Percentiles rank a stretch among this genome's conserved stretches.
These are phyloP conservation scores for Aspergillus intermedius DNA, from an alignment of 2,329 filamentous ascomycete genomes.

Conservation along the genomic window DNA sequence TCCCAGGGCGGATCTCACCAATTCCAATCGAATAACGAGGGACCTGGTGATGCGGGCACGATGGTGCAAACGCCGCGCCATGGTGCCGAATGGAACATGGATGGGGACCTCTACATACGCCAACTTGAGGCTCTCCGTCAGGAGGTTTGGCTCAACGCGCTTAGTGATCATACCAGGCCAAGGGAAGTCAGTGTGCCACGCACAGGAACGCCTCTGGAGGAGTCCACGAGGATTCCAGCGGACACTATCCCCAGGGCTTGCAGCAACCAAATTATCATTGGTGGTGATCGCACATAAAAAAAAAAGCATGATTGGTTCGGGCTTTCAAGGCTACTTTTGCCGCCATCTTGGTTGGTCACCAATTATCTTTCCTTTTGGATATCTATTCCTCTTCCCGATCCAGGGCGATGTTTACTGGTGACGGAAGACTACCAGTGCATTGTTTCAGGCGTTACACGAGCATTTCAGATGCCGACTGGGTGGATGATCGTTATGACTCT, in stretches of 20 bases:
- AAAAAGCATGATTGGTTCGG: background rate
- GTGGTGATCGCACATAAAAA: conserved; percentile 34
- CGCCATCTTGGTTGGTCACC: background rate
- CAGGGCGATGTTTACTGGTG: background rate
- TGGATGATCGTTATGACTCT: conserved; percentile 22
- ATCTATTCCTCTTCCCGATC: background rate
- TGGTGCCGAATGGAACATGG: conserved; percentile 36
- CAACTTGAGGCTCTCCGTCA: conserved; percentile 81
- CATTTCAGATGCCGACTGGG: conserved; percentile 25
- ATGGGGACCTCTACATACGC: conserved; percentile 73
- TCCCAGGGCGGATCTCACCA: conserved; percentile 22
- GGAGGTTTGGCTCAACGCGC: conserved; percentile 80
- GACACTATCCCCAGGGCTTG: conserved; percentile 28
- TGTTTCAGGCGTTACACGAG: conserved; percentile 27
- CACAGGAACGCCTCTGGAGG: conserved; percentile 25
- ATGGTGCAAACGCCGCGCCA: conserved; percentile 11
- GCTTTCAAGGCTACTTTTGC: background rate
- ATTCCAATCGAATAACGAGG: background rate
- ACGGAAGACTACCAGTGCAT: conserved; percentile 12
- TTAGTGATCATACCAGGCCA: conserved; percentile 63
- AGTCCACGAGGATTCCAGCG: conserved; percentile 25
- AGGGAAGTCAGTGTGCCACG: conserved; percentile 24
- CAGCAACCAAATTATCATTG: conserved; percentile 36
- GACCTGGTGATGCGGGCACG: background rate
- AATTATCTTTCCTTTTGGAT: background rate